Base-by-base conservation (phyloP, 306 rosid genomes). In the Cyamopsis tetragonoloba region DNA sequence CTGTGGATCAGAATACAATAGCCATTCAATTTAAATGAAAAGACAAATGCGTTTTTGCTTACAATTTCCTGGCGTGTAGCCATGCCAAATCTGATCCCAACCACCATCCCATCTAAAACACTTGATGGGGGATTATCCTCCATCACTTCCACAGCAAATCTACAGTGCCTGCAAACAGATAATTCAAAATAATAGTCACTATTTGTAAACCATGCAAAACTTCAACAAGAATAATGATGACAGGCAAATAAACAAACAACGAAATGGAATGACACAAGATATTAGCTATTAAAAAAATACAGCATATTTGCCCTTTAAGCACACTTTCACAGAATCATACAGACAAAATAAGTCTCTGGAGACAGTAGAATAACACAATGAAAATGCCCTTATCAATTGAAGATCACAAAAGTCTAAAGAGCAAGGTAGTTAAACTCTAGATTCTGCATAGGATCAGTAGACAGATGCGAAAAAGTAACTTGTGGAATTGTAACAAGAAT, bases 51-150 rank as follows among this genome's bases (percentile, higher is more conserved):
- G 59, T 69, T 57, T 53, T 50, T 42, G 69, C 97, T 86, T 76
- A 91, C 97, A 44, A 91, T 88, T 81, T 91, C 97, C 4, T 78
- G 77, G 46, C 66, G 83, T 15, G 83, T 86, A 56, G 97, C 97
- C 81, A 91, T 70, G 46, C 85, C 77, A 46, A 91, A 91, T 62
- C 56, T 73, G 72, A 91, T 88, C 5, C 96, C 91, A 47, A 60
- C 41, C 2, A 88, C 71, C 62, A 81, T 82, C 47, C 82, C 96
- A n/a, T 91, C 89, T 37, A 79, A 54, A 77, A 84, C 44, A 39
- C 70, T 47, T 55, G 89, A 68, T 26, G 78, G 53, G 6, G 78
- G 55, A 53, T 62, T 66, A 39, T 88, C 96, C 76, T 88, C 95
- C 91, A 89, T 88, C 30, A 77, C 62, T 53, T 53, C 63, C 5